A percentile compares a stretch with the other conserved stretches of the same genome.
phyloP scores from a whole-genome alignment of 2,329 filamentous ascomycete genomes.

The Calonectria pauciramosa region DNA sequence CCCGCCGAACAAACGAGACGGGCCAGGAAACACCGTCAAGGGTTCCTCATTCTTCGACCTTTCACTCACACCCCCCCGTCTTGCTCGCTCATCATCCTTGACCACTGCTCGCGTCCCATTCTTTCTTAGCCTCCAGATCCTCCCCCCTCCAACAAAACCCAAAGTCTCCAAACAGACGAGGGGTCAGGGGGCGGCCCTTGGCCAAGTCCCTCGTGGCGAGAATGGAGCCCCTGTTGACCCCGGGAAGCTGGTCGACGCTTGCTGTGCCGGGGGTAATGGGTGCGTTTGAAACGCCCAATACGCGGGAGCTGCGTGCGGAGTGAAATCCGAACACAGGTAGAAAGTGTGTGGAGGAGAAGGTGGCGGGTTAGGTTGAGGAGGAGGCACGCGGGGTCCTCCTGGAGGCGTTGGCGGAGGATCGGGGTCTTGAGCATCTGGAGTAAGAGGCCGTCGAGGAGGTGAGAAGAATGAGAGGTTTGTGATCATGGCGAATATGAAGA shows the following conservation, averaged over 20 bases:
- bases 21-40: not conserved
- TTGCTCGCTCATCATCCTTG: not conserved
- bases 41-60: not conserved
- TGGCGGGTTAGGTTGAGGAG: constrained; percentile 46
- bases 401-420: constrained; percentile 47
- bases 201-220: constrained; percentile 16
- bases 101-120: not conserved
- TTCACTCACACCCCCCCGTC: not conserved
- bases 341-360: constrained; percentile 46
- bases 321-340: not conserved
- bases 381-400: constrained; percentile 46
- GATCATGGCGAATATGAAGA: constrained; percentile 19
- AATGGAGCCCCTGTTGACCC: constrained; percentile 23
- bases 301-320: not conserved
- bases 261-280: constrained; percentile 12
- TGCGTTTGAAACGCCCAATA: not conserved
- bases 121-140: constrained; percentile 23
- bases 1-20: constrained; percentile 1
- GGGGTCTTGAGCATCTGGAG: constrained; percentile 33
- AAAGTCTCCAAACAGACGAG: constrained; percentile 19
- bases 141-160: constrained; percentile 9
- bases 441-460: constrained; percentile 18
- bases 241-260: constrained; percentile 25
- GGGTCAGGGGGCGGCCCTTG: constrained; percentile 21
- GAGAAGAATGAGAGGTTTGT: constrained; percentile 3